phyloP scores from a whole-genome alignment of 2,329 filamentous ascomycete genomes.

The Colletotrichum sp. region DNA sequence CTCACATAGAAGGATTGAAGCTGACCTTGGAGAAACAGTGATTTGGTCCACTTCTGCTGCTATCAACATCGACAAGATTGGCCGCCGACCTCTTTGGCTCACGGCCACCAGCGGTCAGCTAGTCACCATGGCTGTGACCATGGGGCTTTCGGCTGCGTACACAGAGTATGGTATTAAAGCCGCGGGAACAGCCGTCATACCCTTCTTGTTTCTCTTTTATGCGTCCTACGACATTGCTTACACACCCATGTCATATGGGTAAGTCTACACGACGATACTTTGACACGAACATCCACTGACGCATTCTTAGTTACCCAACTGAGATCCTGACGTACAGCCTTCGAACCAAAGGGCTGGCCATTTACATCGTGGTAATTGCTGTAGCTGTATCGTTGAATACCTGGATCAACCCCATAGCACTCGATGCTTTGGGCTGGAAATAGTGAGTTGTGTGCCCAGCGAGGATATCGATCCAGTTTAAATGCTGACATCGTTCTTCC shows the following conservation, averaged over 20 bases:
- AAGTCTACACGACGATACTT: background rate
- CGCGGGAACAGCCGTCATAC: background rate
- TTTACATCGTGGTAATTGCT: background rate
- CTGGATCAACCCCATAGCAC: background rate
- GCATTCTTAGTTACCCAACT: background rate
- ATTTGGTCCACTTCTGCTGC: background rate
- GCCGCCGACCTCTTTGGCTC: constrained; percentile 1
- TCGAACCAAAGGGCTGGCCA: background rate
- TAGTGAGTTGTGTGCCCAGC: background rate
- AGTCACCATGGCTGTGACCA: background rate
- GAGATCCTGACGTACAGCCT: background rate
- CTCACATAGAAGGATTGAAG: background rate
- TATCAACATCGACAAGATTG: background rate
- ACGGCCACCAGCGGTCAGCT: background rate
- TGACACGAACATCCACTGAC: background rate
- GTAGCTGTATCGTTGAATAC: background rate
- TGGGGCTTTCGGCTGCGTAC: background rate
- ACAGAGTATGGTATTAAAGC: background rate
- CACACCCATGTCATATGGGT: background rate
- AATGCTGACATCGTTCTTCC: background rate
- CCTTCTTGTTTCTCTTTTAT: background rate
- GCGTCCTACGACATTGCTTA: background rate
- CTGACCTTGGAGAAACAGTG: background rate
- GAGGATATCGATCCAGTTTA: background rate
- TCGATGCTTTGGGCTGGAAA: background rate